A percentile compares a stretch with the other conserved stretches of the same genome.
These are phyloP conservation scores for Domatiomyces catenatus DNA, from an alignment of 2,329 filamentous ascomycete genomes.

Conservation along the genomic window DNA sequence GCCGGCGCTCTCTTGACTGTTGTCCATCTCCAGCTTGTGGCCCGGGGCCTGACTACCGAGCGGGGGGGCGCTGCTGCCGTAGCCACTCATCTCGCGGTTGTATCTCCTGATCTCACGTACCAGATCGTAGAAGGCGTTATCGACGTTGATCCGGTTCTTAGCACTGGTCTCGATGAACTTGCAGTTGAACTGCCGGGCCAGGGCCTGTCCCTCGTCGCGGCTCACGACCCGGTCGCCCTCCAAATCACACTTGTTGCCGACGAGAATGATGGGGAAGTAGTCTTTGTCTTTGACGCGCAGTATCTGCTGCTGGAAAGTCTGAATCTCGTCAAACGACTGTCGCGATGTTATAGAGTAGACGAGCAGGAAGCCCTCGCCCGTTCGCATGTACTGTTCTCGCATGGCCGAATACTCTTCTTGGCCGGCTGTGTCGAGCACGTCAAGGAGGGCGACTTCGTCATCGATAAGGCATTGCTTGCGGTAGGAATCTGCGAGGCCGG, in stretches of 20 bases:
- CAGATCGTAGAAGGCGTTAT: conserved; percentile 96
- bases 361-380: conserved; percentile 90
- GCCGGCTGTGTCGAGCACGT: conserved; percentile 93
- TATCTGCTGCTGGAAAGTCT: conserved; percentile 97
- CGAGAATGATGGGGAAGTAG: conserved; percentile 98
- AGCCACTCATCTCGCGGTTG: conserved; percentile 89
- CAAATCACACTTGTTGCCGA: conserved; percentile 98
- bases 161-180: conserved; percentile 99
- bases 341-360: conserved; percentile 97
- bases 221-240: conserved; percentile 83
- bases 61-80: conserved; percentile 43
- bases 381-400: conserved; percentile 99
- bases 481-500: conserved; percentile 62
- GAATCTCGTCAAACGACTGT: conserved; percentile 96
- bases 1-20: conserved; percentile 37
- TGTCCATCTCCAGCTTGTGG: conserved; percentile 55
- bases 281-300: conserved; percentile 98
- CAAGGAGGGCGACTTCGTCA: conserved; percentile 90
- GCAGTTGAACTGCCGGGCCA: conserved; percentile 80
- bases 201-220: conserved; percentile 77
- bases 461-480: conserved; percentile 99
- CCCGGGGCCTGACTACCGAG: conserved; percentile 48
- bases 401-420: conserved; percentile 99
- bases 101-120: conserved; percentile 95
- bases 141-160: conserved; percentile 94